Conservation (phyloP, 2,329 filamentous ascomycete genomes). For the Colletotrichum destructivum region DNA sequence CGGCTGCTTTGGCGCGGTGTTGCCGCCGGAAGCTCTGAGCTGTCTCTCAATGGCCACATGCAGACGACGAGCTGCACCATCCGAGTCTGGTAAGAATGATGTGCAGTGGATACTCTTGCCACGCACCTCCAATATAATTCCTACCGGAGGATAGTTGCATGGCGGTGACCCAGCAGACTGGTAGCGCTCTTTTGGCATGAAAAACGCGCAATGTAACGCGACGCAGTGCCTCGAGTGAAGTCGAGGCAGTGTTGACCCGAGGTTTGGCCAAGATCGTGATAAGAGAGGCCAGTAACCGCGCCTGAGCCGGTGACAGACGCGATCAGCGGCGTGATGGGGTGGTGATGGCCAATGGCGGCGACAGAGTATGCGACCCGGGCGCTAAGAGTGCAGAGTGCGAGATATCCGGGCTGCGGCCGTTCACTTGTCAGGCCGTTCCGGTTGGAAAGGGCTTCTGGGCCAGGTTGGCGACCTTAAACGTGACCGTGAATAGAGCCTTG, state of each 20-base stretch:
- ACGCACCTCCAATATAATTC: slow-evolving; percentile 10
- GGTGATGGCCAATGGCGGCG: slow-evolving; percentile 37
- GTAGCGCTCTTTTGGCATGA: slow-evolving; percentile 51
- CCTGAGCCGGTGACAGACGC: slow-evolving; percentile 34
- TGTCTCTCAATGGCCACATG: background rate
- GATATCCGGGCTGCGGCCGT: slow-evolving; percentile 6
- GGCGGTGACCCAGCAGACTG: slow-evolving; percentile 48
- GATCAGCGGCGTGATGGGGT: slow-evolving; percentile 28
- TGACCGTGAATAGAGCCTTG: slow-evolving; percentile 11
- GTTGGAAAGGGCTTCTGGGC: slow-evolving; percentile 10
- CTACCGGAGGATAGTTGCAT: slow-evolving; percentile 10
- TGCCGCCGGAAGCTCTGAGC: slow-evolving; percentile 17
- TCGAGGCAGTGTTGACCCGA: slow-evolving; percentile 22
- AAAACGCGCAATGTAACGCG: slow-evolving; percentile 29
- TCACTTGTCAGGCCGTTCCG: slow-evolving; percentile 22
- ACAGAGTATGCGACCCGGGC: slow-evolving; percentile 38
- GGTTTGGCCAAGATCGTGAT: background rate
- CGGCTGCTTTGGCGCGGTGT: slow-evolving; percentile 23
- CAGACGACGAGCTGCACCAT: background rate
- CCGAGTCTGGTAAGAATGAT: background rate
- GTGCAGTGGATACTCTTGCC: slow-evolving; percentile 15
- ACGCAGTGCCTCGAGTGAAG: slow-evolving; percentile 13
- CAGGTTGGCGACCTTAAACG: slow-evolving; percentile 9
- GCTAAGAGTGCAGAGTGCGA: slow-evolving; percentile 32
- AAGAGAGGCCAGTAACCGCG: slow-evolving; percentile 31